Percentiles rank a stretch among this genome's conserved stretches.
These are phyloP conservation scores for Mortierella sp. DNA, from an alignment of 371 early-diverging fungal species.

Conservation along the genomic window DNA sequence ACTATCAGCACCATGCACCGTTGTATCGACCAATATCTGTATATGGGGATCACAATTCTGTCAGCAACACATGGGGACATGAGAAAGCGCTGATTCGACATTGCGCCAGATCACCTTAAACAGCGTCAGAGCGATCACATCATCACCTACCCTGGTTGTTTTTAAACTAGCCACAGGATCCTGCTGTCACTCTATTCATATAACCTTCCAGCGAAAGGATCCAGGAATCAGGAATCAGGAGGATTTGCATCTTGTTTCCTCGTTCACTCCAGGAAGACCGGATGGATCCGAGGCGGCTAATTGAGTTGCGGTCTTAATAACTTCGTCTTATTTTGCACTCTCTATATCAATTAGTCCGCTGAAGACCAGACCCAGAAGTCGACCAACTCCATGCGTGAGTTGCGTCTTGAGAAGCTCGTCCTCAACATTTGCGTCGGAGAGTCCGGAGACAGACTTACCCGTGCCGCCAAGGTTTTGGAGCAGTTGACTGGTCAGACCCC, in stretches of 20 bases:
- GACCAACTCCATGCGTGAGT: conserved; percentile 81
- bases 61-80: too few species aligned
- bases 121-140: too few species aligned
- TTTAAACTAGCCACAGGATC: too few species aligned
- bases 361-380: conserved; percentile 61
- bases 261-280: conserved; percentile 10
- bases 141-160: too few species aligned
- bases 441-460: conserved; percentile 81
- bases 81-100: too few species aligned
- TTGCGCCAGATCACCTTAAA: too few species aligned
- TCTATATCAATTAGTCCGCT: conserved; percentile 47
- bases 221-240: not conserved
- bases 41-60: too few species aligned
- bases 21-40: conserved; percentile 1
- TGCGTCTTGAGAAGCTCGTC: conserved; percentile 99
- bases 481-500: conserved; percentile 99
- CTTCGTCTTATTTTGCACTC: conserved; percentile 42
- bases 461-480: conserved; percentile 99
- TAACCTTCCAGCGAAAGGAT: not conserved
- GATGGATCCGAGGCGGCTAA: conserved; percentile 50
- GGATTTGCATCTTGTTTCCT: conserved; percentile 11
- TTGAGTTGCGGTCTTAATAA: conserved; percentile 53
- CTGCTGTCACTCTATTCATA: not conserved
- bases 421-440: conserved; percentile 99
- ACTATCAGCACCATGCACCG: not conserved